phyloP scores from a whole-genome alignment of 257 asterid genomes.

The Solanum bulbocastanum region DNA sequence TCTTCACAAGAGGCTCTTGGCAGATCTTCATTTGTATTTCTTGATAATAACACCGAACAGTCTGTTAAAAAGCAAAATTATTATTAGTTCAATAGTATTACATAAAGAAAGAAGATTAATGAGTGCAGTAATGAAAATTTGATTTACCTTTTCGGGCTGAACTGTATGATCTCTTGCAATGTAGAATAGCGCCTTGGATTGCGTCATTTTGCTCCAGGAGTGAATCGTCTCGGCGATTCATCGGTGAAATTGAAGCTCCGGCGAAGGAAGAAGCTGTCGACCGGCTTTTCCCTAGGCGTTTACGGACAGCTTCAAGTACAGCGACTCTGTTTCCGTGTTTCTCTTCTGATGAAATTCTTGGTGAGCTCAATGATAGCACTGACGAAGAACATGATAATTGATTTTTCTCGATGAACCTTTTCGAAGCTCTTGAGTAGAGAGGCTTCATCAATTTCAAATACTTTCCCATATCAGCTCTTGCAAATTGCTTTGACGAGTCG shows the following conservation, averaged over 20 bases:
- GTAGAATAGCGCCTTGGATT: slow-evolving; percentile 67
- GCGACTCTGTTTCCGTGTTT: slow-evolving; percentile 27
- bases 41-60: background rate
- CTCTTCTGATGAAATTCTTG: slow-evolving; percentile 31
- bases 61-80: background rate
- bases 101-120: background rate
- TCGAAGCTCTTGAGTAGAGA: slow-evolving; percentile 36
- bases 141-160: slow-evolving; percentile 39
- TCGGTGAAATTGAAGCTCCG: slow-evolving; percentile 15
- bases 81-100: background rate
- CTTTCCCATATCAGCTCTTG: slow-evolving; percentile 26
- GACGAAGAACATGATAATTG: slow-evolving; percentile 39
- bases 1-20: background rate
- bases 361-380: slow-evolving; percentile 19
- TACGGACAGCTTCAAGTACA: slow-evolving; percentile 34
- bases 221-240: slow-evolving; percentile 51
- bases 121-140: background rate
- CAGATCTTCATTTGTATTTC: background rate
- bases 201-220: slow-evolving; percentile 40
- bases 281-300: slow-evolving; percentile 54
- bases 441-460: slow-evolving; percentile 59
- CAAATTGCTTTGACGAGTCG: slow-evolving; percentile 9
- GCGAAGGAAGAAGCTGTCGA: slow-evolving; percentile 38
- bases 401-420: slow-evolving; percentile 27
- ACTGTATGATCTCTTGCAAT: slow-evolving; percentile 67